Conservation (phyloP, 129 eudicot species). For the Heracleum sosnowskyi region DNA sequence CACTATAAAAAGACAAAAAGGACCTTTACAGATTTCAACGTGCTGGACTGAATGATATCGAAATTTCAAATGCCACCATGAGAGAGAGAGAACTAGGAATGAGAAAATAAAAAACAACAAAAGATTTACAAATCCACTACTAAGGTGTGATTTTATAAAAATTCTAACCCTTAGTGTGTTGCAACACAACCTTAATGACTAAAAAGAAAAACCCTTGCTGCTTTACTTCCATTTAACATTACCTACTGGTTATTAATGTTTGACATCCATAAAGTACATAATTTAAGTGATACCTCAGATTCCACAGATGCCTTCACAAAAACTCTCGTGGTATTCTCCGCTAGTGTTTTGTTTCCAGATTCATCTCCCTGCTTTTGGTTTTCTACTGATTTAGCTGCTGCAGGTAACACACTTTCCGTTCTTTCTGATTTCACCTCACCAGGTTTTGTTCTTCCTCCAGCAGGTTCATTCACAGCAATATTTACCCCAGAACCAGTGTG, state of each 20-base stretch:
- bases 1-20: too few species aligned
- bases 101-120: neutral
- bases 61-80: too few species aligned
- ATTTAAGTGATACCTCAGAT: conserved; percentile 45
- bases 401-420: conserved; percentile 27
- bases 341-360: conserved; percentile 28
- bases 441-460: conserved; percentile 50
- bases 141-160: neutral
- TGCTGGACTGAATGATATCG: too few species aligned
- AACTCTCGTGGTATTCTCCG: conserved; percentile 52
- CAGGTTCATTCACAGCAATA: conserved; percentile 35
- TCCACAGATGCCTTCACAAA: conserved; percentile 39
- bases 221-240: neutral
- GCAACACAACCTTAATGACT: neutral
- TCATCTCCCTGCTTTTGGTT: conserved; percentile 59
- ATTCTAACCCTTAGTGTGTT: neutral
- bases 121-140: neutral
- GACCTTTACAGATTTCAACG: too few species aligned
- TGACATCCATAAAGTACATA: neutral
- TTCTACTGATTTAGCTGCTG: conserved; percentile 40
- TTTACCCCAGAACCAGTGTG: conserved; percentile 32
- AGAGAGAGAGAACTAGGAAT: too few species aligned
- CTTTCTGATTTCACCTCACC: conserved; percentile 53
- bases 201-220: neutral
- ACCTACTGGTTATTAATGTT: neutral